Evolutionary conservation across 2,329 filamentous ascomycete species (phyloP).

Genomic region (Didymellaceae sp.): DNA sequence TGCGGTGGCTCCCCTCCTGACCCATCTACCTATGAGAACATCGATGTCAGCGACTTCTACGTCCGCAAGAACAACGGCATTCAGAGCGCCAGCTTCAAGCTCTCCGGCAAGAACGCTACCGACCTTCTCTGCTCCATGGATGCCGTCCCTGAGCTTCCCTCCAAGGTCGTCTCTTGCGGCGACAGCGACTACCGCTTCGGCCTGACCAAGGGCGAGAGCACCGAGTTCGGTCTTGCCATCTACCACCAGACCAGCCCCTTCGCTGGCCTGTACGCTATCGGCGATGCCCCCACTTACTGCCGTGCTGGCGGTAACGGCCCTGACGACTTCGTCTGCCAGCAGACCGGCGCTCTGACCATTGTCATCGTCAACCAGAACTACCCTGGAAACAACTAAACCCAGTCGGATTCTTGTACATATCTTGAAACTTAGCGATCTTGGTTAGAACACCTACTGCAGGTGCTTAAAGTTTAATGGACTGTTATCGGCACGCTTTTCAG

Average conservation of each 20-base stretch:
- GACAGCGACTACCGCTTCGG: slow-evolving; percentile 28
- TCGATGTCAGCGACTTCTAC: slow-evolving; percentile 27
- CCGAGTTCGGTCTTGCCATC: slow-evolving; percentile 18
- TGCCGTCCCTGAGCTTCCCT: slow-evolving; percentile 20
- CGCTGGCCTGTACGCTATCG: slow-evolving; percentile 20
- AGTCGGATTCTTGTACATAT: slow-evolving; percentile 4
- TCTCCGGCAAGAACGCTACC: slow-evolving; percentile 25
- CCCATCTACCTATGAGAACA: slow-evolving; percentile 26
- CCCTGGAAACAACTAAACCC: neutral
- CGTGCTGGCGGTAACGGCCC: slow-evolving; percentile 27
- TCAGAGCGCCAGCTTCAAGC: slow-evolving; percentile 29
- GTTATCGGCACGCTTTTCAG: neutral
- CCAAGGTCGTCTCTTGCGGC: slow-evolving; percentile 23
- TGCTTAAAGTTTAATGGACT: neutral
- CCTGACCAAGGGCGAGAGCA: slow-evolving; percentile 11
- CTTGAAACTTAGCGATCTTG: slow-evolving; percentile 8
- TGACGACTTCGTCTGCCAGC: slow-evolving; percentile 28
- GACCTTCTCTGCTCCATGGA: slow-evolving; percentile 20
- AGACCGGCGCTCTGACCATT: slow-evolving; percentile 19
- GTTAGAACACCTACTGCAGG: neutral
- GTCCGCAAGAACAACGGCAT: slow-evolving; percentile 30
- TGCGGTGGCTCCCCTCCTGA: slow-evolving; percentile 15
- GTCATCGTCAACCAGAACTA: slow-evolving; percentile 17
- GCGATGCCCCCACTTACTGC: slow-evolving; percentile 26
- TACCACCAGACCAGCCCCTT: slow-evolving; percentile 25